phyloP scores from a whole-genome alignment of 768 basidiomycete genomes.

The Leccinum subgranulosum region DNA sequence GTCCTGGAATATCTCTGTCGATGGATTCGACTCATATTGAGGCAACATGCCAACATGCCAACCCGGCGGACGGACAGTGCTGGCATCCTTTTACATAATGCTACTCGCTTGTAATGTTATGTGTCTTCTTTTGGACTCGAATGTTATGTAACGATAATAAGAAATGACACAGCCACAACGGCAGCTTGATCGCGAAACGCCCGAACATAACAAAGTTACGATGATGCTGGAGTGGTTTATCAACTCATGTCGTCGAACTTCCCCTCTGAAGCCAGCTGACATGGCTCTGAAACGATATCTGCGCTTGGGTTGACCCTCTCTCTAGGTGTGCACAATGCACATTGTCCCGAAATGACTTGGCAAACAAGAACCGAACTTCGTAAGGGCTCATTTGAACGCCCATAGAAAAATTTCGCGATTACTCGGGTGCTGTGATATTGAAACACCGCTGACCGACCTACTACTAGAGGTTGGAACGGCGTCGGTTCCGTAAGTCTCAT shows the following conservation, averaged over 20 bases:
- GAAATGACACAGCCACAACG: not conserved
- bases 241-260: too few species aligned
- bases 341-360: not conserved
- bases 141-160: too few species aligned
- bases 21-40: constrained; percentile 58
- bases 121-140: not conserved
- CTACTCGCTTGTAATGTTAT: constrained; percentile 13
- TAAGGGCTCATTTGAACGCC: not conserved
- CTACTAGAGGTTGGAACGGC: not conserved
- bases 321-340: not conserved
- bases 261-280: too few species aligned
- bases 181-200: not conserved
- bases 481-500: not conserved
- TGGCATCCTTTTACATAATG: not conserved
- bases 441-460: constrained; percentile 1
- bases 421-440: not conserved
- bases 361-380: not conserved
- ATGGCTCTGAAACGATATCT: not conserved
- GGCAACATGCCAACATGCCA: not conserved
- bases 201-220: too few species aligned
- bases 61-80: not conserved
- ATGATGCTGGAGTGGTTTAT: too few species aligned
- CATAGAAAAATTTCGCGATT: not conserved
- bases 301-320: not conserved
- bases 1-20: constrained; percentile 73